Base-by-base conservation (phyloP, 2,329 filamentous ascomycete genomes). In the Rhinocladiella similis region DNA sequence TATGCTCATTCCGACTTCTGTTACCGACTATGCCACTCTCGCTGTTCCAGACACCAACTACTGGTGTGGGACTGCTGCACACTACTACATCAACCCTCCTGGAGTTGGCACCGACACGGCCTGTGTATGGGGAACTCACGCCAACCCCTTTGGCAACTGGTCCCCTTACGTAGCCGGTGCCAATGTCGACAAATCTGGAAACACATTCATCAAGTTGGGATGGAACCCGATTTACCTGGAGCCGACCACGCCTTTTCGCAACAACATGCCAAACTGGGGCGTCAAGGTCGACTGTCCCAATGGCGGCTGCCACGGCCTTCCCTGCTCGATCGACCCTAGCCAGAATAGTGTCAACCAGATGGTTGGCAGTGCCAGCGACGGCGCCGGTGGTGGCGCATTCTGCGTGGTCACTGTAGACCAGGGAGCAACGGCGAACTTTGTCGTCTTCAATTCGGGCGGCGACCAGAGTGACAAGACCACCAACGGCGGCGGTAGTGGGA, bases 81-180 rank as follows among this genome's bases (percentile, higher is more conserved):
- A 93, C 70, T 91, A 82, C 73, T 92, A 92, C 68, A 83, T 92
- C 75, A 92, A 92, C 73, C 81, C 86, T 27, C 89, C 89, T 33
- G 89, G 89, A 59, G 77, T 83, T 45, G 66, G 69, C 25, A 75
- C 80, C 5, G 75, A 76, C 4, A 80, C 84, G 48, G 88, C 82
- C 49, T 93, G 89, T 70, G 72, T 87, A 54, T 92, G 89, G 89
- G 88, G 89, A 56, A 81, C 81, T 43, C 77, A 77, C 7, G 75
- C 76, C 39, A 77, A 85, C 61, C 79, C 87, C 1, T 72, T 84
- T 63, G 89, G 89, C 48, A 92, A 92, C 75, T 92, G 89, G 89
- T 78, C 82, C 49, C 85, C 88, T 1, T 93, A 86, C 67, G 88
- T 91, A 61, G 86, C 86, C 13, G 89, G 89, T 56, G 86, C 87